Percentiles rank a stretch among this genome's conserved stretches.
Conservation (phyloP, 2,329 filamentous ascomycete species). For the Curvularia verruculosa region DNA sequence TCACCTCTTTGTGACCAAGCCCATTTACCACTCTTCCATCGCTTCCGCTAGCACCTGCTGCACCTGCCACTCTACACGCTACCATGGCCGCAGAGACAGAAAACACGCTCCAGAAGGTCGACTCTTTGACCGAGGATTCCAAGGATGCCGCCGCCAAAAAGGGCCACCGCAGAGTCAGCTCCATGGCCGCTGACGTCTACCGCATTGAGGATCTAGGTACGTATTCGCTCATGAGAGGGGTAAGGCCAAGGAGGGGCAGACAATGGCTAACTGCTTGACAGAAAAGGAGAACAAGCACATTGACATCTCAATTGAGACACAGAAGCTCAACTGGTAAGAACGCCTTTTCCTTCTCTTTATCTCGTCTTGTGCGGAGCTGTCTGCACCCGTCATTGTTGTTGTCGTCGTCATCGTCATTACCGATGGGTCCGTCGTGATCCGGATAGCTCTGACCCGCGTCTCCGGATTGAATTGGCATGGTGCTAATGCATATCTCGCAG, state of each 20-base stretch:
- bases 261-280: slow-evolving; percentile 53
- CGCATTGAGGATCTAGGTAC: slow-evolving; percentile 88
- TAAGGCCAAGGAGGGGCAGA: slow-evolving; percentile 35
- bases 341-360: background rate
- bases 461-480: background rate
- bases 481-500: slow-evolving; percentile 55
- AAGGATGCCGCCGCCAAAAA: slow-evolving; percentile 68
- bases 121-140: slow-evolving; percentile 85
- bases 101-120: slow-evolving; percentile 78
- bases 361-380: background rate
- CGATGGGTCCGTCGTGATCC: slow-evolving; percentile 12
- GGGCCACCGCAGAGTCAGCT: slow-evolving; percentile 73
- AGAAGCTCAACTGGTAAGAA: slow-evolving; percentile 84
- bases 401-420: background rate
- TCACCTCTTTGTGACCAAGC: slow-evolving; percentile 21
- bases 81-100: slow-evolving; percentile 61
- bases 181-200: slow-evolving; percentile 72
- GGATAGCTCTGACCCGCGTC: slow-evolving; percentile 12
- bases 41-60: slow-evolving; percentile 4
- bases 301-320: slow-evolving; percentile 78
- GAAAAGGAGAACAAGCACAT: slow-evolving; percentile 76
- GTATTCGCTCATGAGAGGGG: slow-evolving; percentile 40
- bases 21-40: slow-evolving; percentile 13
- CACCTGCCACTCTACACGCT: slow-evolving; percentile 14
- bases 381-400: no score